These are phyloP conservation scores for Dissophora globulifera DNA, from an alignment of 192 early-diverging fungal species.

Conservation along the genomic window DNA sequence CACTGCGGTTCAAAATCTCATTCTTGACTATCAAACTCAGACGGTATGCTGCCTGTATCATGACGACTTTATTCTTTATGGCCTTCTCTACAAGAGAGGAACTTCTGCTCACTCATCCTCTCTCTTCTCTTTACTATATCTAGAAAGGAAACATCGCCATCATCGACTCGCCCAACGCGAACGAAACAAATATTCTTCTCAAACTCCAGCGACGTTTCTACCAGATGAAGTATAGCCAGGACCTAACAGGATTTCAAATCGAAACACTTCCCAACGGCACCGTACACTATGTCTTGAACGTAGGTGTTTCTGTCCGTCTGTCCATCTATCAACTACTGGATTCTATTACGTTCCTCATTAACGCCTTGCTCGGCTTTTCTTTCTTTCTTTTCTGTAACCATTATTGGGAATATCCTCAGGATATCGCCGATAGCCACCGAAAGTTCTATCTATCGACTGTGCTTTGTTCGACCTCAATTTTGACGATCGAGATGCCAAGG, in stretches of 20 bases:
- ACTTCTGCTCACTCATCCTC: neutral
- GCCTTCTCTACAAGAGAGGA: too few species aligned
- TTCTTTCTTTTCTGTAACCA: neutral
- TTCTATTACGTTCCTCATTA: too few species aligned
- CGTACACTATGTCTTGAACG: conserved; percentile 26
- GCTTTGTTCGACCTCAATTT: conserved; percentile 30
- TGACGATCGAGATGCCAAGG: conserved; percentile 40
- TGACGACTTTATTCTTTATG: too few species aligned
- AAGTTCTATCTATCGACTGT: conserved; percentile 28
- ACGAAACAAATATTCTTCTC: conserved; percentile 20
- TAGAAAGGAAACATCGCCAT: conserved; percentile 36
- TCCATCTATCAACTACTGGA: too few species aligned
- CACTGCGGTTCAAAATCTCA: conserved; percentile 1
- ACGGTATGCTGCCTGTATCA: too few species aligned
- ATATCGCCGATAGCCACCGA: conserved; percentile 15
- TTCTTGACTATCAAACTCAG: conserved; percentile 33
- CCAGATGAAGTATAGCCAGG: conserved; percentile 12
- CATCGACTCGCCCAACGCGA: conserved; percentile 22
- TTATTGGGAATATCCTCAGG: conserved; percentile 24
- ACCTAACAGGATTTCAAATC: conserved; percentile 27
- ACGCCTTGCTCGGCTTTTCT: neutral
- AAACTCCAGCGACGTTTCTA: conserved; percentile 36
- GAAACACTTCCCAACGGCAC: conserved; percentile 22
- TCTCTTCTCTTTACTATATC: neutral
- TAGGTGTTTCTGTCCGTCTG: conserved; percentile 7